Evolutionary conservation across 1,139 yeast genomes (phyloP).

Genomic region (Magnusiomyces paraingens): DNA sequence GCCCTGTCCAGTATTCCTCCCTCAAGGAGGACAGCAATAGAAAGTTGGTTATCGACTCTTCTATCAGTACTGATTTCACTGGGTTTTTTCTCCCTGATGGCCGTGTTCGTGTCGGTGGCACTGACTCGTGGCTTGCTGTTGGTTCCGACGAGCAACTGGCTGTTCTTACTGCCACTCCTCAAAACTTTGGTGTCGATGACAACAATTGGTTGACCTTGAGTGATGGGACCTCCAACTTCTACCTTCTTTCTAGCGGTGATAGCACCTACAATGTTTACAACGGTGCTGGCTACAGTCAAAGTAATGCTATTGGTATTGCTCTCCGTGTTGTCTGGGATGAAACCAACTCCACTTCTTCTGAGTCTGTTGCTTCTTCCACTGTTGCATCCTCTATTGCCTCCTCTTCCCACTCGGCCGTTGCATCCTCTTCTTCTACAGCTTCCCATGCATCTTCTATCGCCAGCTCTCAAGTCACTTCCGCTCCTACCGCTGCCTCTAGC

Average conservation of each 20-base stretch:
- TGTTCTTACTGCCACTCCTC: not conserved
- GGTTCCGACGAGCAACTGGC: not conserved
- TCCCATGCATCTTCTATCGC: too few species aligned
- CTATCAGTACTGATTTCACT: not conserved
- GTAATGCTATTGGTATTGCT: not conserved
- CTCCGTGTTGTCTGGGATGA: constrained; percentile 1
- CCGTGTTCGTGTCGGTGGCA: constrained; percentile 6
- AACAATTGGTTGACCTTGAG: not conserved
- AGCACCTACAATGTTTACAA: not conserved
- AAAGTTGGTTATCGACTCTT: not conserved
- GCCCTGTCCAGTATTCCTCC: constrained; percentile 4
- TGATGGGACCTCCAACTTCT: too few species aligned
- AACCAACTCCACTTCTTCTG: not conserved
- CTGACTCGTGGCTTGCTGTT: constrained; percentile 5
- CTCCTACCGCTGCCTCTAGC: too few species aligned
- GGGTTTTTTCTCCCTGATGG: constrained; percentile 7
- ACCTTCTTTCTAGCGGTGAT: not conserved
- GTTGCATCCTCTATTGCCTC: too few species aligned
- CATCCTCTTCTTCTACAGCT: too few species aligned
- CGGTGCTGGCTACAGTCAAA: not conserved
- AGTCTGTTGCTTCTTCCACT: too few species aligned
- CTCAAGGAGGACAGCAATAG: not conserved
- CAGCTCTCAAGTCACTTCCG: too few species aligned
- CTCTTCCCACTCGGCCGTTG: too few species aligned
- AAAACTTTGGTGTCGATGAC: constrained; percentile 1